Percentiles rank a stretch among this genome's conserved stretches.
These are phyloP conservation scores for Claviceps humidiphila DNA, from an alignment of 2,329 filamentous ascomycete genomes.

Conservation along the genomic window DNA sequence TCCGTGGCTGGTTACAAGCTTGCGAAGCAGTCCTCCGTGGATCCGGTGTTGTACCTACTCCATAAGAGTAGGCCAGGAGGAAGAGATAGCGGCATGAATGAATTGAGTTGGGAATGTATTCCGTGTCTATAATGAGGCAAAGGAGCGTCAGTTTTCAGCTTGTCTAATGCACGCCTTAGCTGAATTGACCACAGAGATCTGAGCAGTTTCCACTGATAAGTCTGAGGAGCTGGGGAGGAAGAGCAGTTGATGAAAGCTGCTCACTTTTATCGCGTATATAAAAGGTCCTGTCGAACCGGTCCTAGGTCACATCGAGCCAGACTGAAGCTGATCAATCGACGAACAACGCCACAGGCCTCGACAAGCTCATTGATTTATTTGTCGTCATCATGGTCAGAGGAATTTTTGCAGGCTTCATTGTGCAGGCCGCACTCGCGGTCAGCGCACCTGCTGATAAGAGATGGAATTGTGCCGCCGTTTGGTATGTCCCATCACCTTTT, in stretches of 20 bases:
- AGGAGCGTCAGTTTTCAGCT: background rate
- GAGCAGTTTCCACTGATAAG: background rate
- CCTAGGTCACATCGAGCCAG: background rate
- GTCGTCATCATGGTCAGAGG: background rate
- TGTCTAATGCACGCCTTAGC: background rate
- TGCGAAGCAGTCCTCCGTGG: background rate
- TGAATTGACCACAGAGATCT: background rate
- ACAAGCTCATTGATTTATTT: background rate
- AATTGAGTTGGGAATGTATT: background rate
- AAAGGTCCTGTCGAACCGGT: background rate
- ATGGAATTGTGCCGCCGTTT: conserved; percentile 22
- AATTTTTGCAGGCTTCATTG: background rate
- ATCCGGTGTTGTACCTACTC: background rate
- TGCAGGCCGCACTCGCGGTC: conserved; percentile 16
- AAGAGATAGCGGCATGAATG: background rate
- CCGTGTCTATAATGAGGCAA: background rate
- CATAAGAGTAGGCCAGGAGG: background rate
- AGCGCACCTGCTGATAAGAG: conserved; percentile 26
- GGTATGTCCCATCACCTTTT: conserved; percentile 15
- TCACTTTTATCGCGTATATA: background rate
- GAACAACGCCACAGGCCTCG: background rate
- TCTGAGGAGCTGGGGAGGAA: background rate
- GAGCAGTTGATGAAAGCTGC: background rate
- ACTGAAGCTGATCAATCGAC: background rate
- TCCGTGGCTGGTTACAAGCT: background rate